Evolutionary conservation across 495 filamentous ascomycete species (phyloP).

Genomic region (Penicillium bialowiezense): DNA sequence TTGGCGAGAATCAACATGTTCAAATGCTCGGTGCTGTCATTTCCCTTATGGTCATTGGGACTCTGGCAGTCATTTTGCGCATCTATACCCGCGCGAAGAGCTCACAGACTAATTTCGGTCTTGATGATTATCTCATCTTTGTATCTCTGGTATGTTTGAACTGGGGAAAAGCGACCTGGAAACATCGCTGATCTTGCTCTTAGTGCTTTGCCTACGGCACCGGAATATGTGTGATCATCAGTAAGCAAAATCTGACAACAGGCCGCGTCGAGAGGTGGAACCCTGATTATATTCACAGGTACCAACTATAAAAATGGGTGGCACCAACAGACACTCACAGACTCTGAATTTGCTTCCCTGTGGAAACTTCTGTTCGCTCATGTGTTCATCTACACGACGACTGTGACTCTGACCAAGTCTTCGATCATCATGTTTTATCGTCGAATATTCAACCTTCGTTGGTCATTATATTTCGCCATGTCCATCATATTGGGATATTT

Average conservation of each 20-base stretch:
- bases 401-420: conserved; percentile 13
- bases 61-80: conserved; percentile 6
- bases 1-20: conserved; percentile 5
- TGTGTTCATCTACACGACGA: conserved; percentile 11
- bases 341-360: conserved; percentile 7
- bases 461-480: conserved; percentile 7
- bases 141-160: conserved; percentile 3
- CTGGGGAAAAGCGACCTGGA: background rate
- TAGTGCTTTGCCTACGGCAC: conserved; percentile 3
- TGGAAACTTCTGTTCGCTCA: conserved; percentile 14
- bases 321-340: conserved; percentile 3
- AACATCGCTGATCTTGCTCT: background rate
- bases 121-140: conserved; percentile 14
- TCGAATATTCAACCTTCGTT: conserved; percentile 14
- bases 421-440: conserved; percentile 18
- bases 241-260: background rate
- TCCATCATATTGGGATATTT: conserved; percentile 8
- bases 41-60: conserved; percentile 4
- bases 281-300: background rate
- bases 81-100: conserved; percentile 1
- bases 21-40: conserved; percentile 10
- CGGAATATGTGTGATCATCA: conserved; percentile 4
- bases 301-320: conserved; percentile 9
- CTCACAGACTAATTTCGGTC: conserved; percentile 1
- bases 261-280: background rate